Evolutionary conservation across 495 filamentous ascomycete species (phyloP).

Genomic region (Penicillium desertorum): DNA sequence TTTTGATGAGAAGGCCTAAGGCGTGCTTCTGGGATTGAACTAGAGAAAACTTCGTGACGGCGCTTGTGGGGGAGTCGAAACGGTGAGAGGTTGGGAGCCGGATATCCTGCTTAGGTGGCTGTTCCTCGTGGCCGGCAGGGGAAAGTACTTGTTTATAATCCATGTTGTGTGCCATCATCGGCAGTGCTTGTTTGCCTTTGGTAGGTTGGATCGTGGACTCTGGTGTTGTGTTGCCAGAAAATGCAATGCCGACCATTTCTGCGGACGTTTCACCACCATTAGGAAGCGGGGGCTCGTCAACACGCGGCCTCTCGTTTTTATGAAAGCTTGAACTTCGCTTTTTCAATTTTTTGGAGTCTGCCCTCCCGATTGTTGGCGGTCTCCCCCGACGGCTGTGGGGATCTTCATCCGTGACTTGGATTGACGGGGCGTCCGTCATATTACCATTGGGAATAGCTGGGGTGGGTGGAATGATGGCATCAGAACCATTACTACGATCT

Average conservation of each 20-base stretch:
- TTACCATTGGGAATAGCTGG: conserved; percentile 22
- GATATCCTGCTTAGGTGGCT: conserved; percentile 53
- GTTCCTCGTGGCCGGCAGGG: conserved; percentile 47
- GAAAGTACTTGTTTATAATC: conserved; percentile 41
- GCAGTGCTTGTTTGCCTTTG: conserved; percentile 43
- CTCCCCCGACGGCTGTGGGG: conserved; percentile 22
- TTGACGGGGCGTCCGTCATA: conserved; percentile 41
- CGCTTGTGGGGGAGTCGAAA: conserved; percentile 45
- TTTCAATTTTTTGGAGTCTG: conserved; percentile 49
- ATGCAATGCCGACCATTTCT: conserved; percentile 46
- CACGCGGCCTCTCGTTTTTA: conserved; percentile 22
- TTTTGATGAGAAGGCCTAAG: conserved; percentile 63
- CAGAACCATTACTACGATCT: conserved; percentile 24
- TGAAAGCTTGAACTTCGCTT: conserved; percentile 43
- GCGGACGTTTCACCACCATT: conserved; percentile 20
- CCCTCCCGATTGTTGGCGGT: conserved; percentile 27
- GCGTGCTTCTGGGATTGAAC: conserved; percentile 54
- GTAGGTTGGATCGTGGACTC: conserved; percentile 23
- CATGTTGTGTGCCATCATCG: conserved; percentile 52
- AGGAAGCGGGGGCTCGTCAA: conserved; percentile 20
- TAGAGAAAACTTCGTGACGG: conserved; percentile 39
- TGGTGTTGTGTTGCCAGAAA: conserved; percentile 31
- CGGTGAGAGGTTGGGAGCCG: conserved; percentile 48
- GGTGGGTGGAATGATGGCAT: conserved; percentile 20
- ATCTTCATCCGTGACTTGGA: conserved; percentile 52